These are phyloP conservation scores for Silybum marianum DNA, from an alignment of 129 eudicot genomes.

Conservation along the genomic window DNA sequence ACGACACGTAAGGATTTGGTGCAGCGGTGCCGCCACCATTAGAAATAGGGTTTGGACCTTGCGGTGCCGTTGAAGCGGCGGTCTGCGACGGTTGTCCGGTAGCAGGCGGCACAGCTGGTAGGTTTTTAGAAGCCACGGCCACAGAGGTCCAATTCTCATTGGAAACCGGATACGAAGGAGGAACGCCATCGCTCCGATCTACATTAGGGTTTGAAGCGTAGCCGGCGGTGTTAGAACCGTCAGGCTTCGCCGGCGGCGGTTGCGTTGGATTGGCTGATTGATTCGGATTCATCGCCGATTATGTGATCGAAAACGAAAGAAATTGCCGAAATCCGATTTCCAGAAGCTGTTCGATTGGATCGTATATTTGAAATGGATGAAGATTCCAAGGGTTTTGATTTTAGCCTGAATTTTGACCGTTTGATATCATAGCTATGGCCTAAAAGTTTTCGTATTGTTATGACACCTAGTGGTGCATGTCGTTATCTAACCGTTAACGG, in stretches of 20 bases:
- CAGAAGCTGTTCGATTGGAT: not conserved
- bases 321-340: not conserved
- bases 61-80: slow-evolving; percentile 18
- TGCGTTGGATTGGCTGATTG: slow-evolving; percentile 28
- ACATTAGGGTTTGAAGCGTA: slow-evolving; percentile 66
- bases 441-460: not conserved
- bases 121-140: slow-evolving; percentile 29
- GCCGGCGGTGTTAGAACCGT: slow-evolving; percentile 36
- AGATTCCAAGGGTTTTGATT: slow-evolving; percentile 30
- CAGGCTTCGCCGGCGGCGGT: slow-evolving; percentile 16
- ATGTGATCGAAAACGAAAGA: not conserved
- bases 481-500: slow-evolving; percentile 10
- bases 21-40: slow-evolving; percentile 42
- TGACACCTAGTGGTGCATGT: slow-evolving; percentile 28
- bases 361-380: not conserved
- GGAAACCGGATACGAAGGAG: slow-evolving; percentile 37
- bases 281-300: slow-evolving; percentile 23
- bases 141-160: slow-evolving; percentile 45
- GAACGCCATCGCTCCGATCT: slow-evolving; percentile 52
- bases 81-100: slow-evolving; percentile 8
- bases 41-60: slow-evolving; percentile 27
- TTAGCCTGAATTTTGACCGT: not conserved
- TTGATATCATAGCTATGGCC: not conserved
- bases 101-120: slow-evolving; percentile 22
- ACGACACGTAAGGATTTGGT: slow-evolving; percentile 73